A percentile compares a stretch with the other conserved stretches of the same genome.
Evolutionary conservation across 139 green algal species (phyloP).

Genomic region (Monoraphidium neglectum): DNA sequence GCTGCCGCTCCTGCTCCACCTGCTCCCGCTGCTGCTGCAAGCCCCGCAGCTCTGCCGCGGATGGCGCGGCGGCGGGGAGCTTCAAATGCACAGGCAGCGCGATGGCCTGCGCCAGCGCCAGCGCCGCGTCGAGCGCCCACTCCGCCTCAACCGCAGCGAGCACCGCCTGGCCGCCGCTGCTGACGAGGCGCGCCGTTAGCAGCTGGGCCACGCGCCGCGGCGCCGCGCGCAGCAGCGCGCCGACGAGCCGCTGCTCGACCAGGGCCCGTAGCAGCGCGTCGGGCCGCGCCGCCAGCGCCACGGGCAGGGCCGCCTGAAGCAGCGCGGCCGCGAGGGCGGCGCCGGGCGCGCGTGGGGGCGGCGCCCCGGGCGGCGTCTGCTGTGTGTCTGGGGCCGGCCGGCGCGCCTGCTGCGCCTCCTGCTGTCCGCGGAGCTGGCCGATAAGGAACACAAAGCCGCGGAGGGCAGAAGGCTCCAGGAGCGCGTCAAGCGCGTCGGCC

Average conservation of each 20-base stretch:
- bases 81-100: slow-evolving; percentile 18
- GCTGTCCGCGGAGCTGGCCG: not conserved
- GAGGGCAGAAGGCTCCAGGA: not conserved
- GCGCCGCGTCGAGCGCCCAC: slow-evolving; percentile 19
- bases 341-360: too few species aligned
- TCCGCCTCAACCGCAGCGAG: slow-evolving; percentile 3
- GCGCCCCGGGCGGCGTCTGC: slow-evolving; percentile 5
- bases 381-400: not conserved
- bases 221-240: not conserved
- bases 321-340: too few species aligned
- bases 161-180: slow-evolving; percentile 7
- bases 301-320: too few species aligned
- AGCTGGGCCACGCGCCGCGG: slow-evolving; percentile 2
- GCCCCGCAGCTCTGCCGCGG: too few species aligned
- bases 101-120: slow-evolving; percentile 29
- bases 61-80: not conserved
- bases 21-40: not conserved
- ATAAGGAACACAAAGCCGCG: not conserved
- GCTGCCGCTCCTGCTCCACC: not conserved
- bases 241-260: slow-evolving; percentile 21
- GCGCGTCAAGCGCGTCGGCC: too few species aligned
- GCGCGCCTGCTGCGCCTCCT: slow-evolving; percentile 5
- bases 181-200: slow-evolving; percentile 20
- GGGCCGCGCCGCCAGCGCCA: too few species aligned
- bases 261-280: slow-evolving; percentile 15